Conservation (phyloP, 2,329 filamentous ascomycete species). For the Sporothrix dimorphospora region DNA sequence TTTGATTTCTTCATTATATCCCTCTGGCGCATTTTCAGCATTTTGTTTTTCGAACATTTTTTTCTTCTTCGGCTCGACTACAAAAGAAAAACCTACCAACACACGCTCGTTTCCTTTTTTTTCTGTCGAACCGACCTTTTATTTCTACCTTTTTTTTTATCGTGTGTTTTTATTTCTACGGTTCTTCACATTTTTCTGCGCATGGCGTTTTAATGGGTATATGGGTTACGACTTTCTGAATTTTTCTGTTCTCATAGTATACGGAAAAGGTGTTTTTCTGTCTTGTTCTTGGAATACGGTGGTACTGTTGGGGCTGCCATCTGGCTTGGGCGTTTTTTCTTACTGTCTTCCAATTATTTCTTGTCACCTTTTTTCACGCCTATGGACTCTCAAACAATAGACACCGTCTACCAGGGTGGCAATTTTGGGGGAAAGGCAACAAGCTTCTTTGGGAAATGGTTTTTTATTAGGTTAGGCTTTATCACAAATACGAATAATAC, state of each 20-base stretch:
- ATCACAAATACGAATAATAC: slow-evolving; percentile 12
- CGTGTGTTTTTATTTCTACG: background rate
- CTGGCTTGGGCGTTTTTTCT: background rate
- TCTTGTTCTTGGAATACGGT: background rate
- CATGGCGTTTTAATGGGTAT: background rate
- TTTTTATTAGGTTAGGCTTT: slow-evolving; percentile 6
- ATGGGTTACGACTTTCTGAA: slow-evolving; percentile 6
- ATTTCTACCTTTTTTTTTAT: background rate
- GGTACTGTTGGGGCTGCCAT: background rate
- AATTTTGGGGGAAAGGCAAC: background rate
- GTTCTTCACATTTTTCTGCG: background rate
- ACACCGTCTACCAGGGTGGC: background rate
- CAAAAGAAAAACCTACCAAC: background rate
- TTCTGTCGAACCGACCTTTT: background rate
- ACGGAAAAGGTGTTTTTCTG: background rate
- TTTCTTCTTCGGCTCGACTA: background rate
- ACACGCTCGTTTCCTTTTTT: background rate
- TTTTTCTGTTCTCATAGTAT: background rate
- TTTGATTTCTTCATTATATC: slow-evolving; percentile 15
- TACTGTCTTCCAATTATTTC: background rate
- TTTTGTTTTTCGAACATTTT: background rate
- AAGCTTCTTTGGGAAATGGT: background rate
- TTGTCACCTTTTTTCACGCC: background rate
- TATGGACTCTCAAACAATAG: background rate
- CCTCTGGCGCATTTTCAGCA: background rate